Evolutionary conservation across 2,329 filamentous ascomycete genomes (phyloP).

Genomic region (Epichloe baconii): DNA sequence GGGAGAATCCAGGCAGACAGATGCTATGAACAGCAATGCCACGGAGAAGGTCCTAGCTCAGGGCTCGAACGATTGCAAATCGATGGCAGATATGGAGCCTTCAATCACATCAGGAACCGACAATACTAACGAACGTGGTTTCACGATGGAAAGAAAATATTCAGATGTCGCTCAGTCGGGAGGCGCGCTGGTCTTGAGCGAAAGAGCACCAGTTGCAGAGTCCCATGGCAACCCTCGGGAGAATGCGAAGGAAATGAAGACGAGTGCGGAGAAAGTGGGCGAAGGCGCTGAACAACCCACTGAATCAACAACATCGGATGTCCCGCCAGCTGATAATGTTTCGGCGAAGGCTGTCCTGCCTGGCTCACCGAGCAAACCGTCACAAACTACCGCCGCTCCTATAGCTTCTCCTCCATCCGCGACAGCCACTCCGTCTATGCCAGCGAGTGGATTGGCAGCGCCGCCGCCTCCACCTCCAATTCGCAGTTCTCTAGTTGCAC

Average conservation of each 20-base stretch:
- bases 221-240: no score
- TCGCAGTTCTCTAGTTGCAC: constrained; percentile 9
- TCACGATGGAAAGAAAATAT: constrained; percentile 1
- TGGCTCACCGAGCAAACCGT: neutral
- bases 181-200: neutral
- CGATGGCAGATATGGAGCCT: no score
- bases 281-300: neutral
- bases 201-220: neutral
- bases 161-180: no score
- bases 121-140: neutral
- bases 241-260: neutral
- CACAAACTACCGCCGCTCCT: neutral
- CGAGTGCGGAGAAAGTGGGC: neutral
- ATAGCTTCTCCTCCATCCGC: constrained; percentile 10
- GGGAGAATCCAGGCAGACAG: constrained; percentile 4
- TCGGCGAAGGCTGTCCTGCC: neutral
- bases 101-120: neutral
- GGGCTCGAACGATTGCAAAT: neutral
- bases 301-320: neutral
- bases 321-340: neutral
- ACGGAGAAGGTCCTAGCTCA: neutral
- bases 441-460: constrained; percentile 9
- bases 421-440: constrained; percentile 7
- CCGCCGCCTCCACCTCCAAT: constrained; percentile 8
- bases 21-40: constrained; percentile 7